A percentile compares a stretch with the other conserved stretches of the same genome.
These are phyloP conservation scores for Stephania cephalantha DNA, from an alignment of 164 flowering plant genomes.

Conservation along the genomic window DNA sequence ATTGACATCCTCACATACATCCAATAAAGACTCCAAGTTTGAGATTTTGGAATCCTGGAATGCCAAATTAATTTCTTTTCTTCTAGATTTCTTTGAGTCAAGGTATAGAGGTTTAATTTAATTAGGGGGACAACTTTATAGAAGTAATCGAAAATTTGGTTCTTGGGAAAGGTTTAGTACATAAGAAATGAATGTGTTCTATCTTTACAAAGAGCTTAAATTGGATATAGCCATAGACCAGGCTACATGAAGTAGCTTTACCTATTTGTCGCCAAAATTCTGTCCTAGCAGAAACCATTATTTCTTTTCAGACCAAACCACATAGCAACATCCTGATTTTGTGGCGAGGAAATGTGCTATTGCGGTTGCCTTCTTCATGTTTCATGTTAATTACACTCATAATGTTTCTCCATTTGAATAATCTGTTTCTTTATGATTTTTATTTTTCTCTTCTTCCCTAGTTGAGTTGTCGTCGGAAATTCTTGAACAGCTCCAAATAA, in stretches of 20 bases:
- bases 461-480: background rate
- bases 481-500: conserved; percentile 57
- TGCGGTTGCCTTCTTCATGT: background rate
- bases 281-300: too few relatives aligned
- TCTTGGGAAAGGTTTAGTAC: background rate
- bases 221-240: background rate
- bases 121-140: too few relatives aligned
- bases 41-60: too few relatives aligned
- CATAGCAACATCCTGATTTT: background rate
- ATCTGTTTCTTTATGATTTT: background rate
- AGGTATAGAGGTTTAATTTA: too few relatives aligned
- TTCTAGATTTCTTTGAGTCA: too few relatives aligned
- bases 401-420: conserved; percentile 1
- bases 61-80: too few relatives aligned
- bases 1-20: background rate
- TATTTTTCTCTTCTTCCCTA: background rate
- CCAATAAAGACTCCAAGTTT: background rate
- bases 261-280: background rate
- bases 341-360: background rate
- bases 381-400: background rate
- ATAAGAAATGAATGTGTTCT: background rate
- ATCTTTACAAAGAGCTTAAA: background rate
- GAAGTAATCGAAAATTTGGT: too few relatives aligned
- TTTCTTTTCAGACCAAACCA: background rate
- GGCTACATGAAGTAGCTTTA: background rate